Evolutionary conservation across 306 rosid genomes (phyloP), one percentile per base, ranked within the genome.

Genomic region (Castanopsis chinensis): DNA sequence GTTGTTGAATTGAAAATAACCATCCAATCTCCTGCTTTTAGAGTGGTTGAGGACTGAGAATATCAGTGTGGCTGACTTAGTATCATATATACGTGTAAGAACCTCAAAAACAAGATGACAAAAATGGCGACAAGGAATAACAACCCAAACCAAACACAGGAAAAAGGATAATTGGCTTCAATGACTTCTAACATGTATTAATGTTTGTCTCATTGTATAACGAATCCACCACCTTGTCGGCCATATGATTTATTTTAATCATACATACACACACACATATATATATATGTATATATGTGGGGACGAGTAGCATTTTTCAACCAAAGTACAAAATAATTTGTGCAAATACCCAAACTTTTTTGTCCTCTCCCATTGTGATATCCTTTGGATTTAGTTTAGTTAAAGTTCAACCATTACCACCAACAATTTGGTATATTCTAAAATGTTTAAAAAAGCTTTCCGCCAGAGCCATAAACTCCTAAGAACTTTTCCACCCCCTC

Each of bases 161-260:
- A 5, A 14, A 14, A 63, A 63, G n/a, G 20, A 28, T 61, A 61
- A 61, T 27, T 61, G 68, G n/a, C 35, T 63, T 63, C 12, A 35
- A 63, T 63, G 41, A 28, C 14, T 63, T 63, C 37, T 5, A 41
- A 41, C 4, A 70, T 13, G 12, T 45, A 13, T 23, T 14, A 56
- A 30, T 17, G 27, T 37, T 79, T 70, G 78, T 70, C 68, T 73
- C 27, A 71, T 30, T 65, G 72, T 54, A 69, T 32, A 59, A 14
- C 51, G 71, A 76, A 71, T 71, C 71, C 61, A 71, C 30, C 67
- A 35, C 43, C n/a, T 71, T 77, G 87, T 84, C 83, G 82, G 87
- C 82, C 82, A 77, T 73, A 41, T 52, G 82, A 74, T 69, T 27
- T 73, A 33, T 72, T 27, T 27, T 35, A 80, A 69, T 76, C 72